A percentile compares a stretch with the other conserved stretches of the same genome.
These are phyloP conservation scores for Aspergillus puulaauensis DNA, from an alignment of 2,329 filamentous ascomycete species.

Conservation along the genomic window DNA sequence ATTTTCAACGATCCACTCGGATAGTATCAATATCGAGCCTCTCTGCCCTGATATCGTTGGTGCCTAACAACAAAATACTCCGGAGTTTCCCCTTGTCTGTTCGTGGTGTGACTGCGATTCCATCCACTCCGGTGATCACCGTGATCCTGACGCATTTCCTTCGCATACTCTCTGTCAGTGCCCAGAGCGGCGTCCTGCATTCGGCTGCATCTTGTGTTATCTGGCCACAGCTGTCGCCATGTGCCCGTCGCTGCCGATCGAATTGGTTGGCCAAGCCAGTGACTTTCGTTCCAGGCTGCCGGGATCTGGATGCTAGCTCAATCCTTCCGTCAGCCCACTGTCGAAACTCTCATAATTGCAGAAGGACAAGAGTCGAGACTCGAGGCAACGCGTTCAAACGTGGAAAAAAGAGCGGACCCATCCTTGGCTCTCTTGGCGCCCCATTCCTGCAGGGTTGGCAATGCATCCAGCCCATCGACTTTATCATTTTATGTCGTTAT, in stretches of 20 bases:
- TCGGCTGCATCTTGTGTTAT: background rate
- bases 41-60: background rate
- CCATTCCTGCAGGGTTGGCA: background rate
- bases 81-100: background rate
- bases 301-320: conserved; percentile 5
- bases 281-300: conserved; percentile 4
- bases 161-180: background rate
- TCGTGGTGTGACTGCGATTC: background rate
- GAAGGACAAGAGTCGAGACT: background rate
- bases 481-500: conserved; percentile 1
- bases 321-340: background rate
- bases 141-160: background rate
- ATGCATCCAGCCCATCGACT: conserved; percentile 1
- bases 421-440: conserved; percentile 11
- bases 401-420: conserved; percentile 3
- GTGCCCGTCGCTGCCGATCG: conserved; percentile 6
- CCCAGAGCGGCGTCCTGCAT: background rate
- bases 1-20: background rate
- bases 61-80: background rate
- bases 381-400: conserved; percentile 2
- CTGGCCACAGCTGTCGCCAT: conserved; percentile 6
- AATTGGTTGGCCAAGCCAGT: conserved; percentile 11
- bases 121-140: background rate
- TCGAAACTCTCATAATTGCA: background rate
- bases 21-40: too few relatives aligned